Evolutionary conservation across 345 rosid genomes (phyloP), one percentile per base, ranked within the genome.

Genomic region (Excoecaria agallocha): DNA sequence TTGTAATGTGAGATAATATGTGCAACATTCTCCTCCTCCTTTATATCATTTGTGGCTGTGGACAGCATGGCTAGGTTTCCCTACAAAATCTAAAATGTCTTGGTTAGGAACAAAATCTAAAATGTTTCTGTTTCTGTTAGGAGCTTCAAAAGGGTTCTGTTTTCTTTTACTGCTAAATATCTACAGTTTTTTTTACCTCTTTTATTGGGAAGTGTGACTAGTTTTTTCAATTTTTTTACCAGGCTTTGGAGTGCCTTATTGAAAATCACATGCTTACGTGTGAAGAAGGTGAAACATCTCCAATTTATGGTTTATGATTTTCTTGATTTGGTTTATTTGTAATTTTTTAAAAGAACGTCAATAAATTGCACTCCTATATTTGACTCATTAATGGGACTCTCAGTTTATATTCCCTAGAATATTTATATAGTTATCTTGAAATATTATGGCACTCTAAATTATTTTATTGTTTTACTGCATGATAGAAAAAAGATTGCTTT

Each of bases 161-260:
- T 57, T 37, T 57, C 22, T 19, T 55, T 20, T 6, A 57, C 35
- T 57, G 22, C 45, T 8, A 57, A 20, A 20, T 54, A 6, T 54
- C 8, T 30, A 30, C 22, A 3, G 22, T 9, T 57, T 8, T 6
- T 57, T 20, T 8, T 7, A 11, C 7, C 16, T 13, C 52, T 73
- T 65, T 59, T 30, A 12, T 59, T 61, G n/a, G 17, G 16, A 30
- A 46, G 9, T 8, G 3, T 57, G 50, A 58, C 45, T 55, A 24
- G 6, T 70, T 67, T 39, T 79, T 43, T 49, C 77, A 35, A 65
- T 22, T 75, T 54, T 30, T 77, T 75, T 84, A 72, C 72, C 90
- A 93, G 99, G 98, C 99, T 79, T 83, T 93, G 87, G 99, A 95
- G 78, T 88, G 99, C 86, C 97, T 93, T 73, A 81, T 88, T 80